Base-by-base conservation (phyloP, 768 basidiomycete genomes). In the Rhodocollybia butyracea region DNA sequence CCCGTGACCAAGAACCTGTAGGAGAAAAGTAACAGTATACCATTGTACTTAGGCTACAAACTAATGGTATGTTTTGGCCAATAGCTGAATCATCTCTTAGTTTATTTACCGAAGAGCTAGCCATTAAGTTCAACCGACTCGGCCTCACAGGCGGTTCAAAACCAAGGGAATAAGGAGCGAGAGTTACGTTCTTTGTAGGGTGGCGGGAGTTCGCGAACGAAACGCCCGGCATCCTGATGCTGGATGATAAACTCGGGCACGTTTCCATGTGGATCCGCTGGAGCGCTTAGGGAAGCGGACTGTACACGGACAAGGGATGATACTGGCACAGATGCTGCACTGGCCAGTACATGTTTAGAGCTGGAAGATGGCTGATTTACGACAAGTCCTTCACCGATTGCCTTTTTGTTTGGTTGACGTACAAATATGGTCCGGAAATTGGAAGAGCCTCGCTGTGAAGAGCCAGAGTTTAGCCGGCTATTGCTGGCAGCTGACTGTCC, bases 121-220 rank as follows among this genome's bases (percentile, higher is more conserved):
- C n/a, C n/a, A n/a, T n/a, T n/a, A n/a, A n/a, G n/a, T n/a, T n/a
- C n/a, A n/a, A n/a, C n/a, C n/a, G n/a, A n/a, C n/a, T n/a, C n/a
- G n/a, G n/a, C n/a, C n/a, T n/a, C n/a, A n/a, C n/a, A n/a, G n/a
- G n/a, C n/a, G n/a, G n/a, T n/a, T n/a, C n/a, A n/a, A n/a, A n/a
- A n/a, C n/a, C n/a, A n/a, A n/a, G n/a, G n/a, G n/a, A n/a, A n/a
- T n/a, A n/a, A n/a, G n/a, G n/a, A n/a, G n/a, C 42, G 41, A 45
- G 31, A 54, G 26, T 21, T 24, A 34, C 60, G 61, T 41, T 73
- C 69, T n/a, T n/a, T n/a, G 54, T 76, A 76, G 3, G 75, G 74
- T 26, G 75, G 74, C 8, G 74, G 74, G 1, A 74, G 64, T 54
- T 76, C 74, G 24, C 69, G 71, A n/a, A 74, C 70, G n/a, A 68